Conservation (phyloP, 345 rosid genomes). For the Cardiospermum halicacabum region DNA sequence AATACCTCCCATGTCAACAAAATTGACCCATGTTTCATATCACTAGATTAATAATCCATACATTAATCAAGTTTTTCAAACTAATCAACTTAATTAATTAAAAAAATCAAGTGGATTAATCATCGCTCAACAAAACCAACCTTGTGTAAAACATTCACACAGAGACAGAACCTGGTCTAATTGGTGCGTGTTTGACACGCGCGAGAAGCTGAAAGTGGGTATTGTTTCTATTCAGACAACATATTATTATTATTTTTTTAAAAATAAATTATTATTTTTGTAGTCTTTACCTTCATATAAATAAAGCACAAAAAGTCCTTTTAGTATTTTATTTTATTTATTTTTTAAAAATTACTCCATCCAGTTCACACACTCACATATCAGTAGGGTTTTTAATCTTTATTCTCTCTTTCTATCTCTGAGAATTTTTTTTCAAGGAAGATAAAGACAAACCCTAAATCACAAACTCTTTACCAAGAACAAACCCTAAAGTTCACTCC, state of each 20-base stretch:
- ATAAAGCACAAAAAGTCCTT: conserved; percentile 15
- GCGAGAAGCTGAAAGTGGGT: conserved; percentile 3
- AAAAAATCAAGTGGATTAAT: not conserved
- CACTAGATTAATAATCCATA: not conserved
- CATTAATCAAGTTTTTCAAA: not conserved
- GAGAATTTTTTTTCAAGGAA: conserved; percentile 38
- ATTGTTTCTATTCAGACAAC: conserved; percentile 1
- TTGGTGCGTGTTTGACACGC: conserved; percentile 9
- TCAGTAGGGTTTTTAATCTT: conserved; percentile 64
- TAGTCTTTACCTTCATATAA: not conserved
- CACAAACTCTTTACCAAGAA: conserved; percentile 3
- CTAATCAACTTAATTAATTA: not conserved
- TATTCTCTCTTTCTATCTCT: conserved; percentile 29
- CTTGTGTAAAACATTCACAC: not conserved
- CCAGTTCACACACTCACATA: conserved; percentile 31
- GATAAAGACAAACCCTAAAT: conserved; percentile 33
- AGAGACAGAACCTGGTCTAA: no score
- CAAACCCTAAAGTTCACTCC: conserved; percentile 31
- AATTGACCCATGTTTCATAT: conserved; percentile 16
- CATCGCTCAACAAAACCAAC: not conserved
- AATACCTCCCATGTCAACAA: conserved; percentile 15
- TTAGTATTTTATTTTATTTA: conserved; percentile 24
- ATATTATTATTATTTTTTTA: conserved; percentile 15
- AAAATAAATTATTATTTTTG: not conserved
- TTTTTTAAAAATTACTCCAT: no score